Percentiles rank a stretch among this genome's conserved stretches.
Conservation (phyloP, 169 alveolate genomes). For the Condylostoma magnum region DNA sequence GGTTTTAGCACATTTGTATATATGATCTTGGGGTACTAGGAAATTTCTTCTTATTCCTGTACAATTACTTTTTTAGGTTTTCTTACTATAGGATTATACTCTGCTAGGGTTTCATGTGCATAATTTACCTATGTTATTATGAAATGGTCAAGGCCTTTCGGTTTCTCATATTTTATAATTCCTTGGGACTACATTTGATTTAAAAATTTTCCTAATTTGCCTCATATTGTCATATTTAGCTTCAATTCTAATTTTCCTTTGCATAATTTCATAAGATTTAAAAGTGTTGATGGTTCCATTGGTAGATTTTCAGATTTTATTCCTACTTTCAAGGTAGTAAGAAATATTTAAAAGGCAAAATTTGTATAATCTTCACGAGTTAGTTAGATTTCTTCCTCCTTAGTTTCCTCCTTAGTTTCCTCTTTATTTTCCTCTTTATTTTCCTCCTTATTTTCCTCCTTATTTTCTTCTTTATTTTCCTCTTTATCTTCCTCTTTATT, state of each 20-base stretch:
- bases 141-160: conserved; percentile 40
- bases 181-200: conserved; percentile 32
- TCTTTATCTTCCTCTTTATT: neutral
- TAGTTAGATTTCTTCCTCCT: neutral
- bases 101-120: conserved; percentile 1
- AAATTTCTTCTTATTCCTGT: neutral
- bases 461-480: neutral
- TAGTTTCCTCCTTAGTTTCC: conserved; percentile 13
- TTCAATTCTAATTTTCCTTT: conserved; percentile 10
- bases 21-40: neutral
- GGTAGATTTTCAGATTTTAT: conserved; percentile 33
- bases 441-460: neutral
- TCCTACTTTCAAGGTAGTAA: conserved; percentile 26
- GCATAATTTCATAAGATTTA: neutral
- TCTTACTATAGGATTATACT: conserved; percentile 20
- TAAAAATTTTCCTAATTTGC: conserved; percentile 42
- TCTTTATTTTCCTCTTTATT: neutral
- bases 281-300: conserved; percentile 38
- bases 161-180: conserved; percentile 31
- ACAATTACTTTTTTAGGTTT: neutral
- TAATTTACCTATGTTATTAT: conserved; percentile 24
- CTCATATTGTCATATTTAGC: conserved; percentile 21
- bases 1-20: neutral
- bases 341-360: conserved; percentile 22
- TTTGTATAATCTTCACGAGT: conserved; percentile 22